These are phyloP conservation scores for Prototheca wickerhamii DNA, from an alignment of 163 green algal species.

Conservation along the genomic window DNA sequence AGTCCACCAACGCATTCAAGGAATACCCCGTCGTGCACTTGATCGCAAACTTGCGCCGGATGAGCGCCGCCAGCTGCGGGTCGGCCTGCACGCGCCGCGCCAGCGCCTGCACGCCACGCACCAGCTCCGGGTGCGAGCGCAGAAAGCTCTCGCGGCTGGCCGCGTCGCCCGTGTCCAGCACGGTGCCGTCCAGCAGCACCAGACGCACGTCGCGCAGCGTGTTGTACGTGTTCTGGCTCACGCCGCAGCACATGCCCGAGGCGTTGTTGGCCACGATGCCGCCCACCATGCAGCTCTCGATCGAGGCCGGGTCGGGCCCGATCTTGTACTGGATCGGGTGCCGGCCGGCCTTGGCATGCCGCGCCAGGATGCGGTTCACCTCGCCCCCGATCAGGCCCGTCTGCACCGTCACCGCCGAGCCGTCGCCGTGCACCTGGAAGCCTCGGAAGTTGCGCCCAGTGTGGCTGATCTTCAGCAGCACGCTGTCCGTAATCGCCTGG, in stretches of 20 bases:
- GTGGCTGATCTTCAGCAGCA: constrained; percentile 95
- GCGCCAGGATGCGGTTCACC: constrained; percentile 85
- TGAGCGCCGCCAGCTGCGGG: constrained; percentile 69
- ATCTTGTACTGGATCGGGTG: constrained; percentile 95
- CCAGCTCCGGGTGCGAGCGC: constrained; percentile 59
- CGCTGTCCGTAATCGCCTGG: constrained; percentile 89
- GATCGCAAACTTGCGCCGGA: constrained; percentile 95
- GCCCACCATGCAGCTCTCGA: constrained; percentile 95
- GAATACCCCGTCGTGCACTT: constrained; percentile 98
- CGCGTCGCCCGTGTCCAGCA: constrained; percentile 85
- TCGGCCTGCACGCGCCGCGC: constrained; percentile 62
- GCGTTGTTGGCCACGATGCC: constrained; percentile 97
- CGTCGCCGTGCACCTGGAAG: constrained; percentile 83
- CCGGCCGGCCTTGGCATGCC: constrained; percentile 62
- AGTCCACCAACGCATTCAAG: constrained; percentile 92
- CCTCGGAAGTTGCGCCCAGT: constrained; percentile 91
- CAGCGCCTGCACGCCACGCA: constrained; percentile 63
- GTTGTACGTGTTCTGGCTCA: constrained; percentile 86
- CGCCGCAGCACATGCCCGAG: constrained; percentile 95
- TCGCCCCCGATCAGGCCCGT: constrained; percentile 91
- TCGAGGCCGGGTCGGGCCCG: constrained; percentile 88
- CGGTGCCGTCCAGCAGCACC: constrained; percentile 87
- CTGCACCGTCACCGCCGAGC: constrained; percentile 84
- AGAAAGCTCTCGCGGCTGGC: constrained; percentile 33
- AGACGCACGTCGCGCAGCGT: constrained; percentile 85